Conservation (phyloP, 2,329 filamentous ascomycete genomes). For the Penicillium sp. region DNA sequence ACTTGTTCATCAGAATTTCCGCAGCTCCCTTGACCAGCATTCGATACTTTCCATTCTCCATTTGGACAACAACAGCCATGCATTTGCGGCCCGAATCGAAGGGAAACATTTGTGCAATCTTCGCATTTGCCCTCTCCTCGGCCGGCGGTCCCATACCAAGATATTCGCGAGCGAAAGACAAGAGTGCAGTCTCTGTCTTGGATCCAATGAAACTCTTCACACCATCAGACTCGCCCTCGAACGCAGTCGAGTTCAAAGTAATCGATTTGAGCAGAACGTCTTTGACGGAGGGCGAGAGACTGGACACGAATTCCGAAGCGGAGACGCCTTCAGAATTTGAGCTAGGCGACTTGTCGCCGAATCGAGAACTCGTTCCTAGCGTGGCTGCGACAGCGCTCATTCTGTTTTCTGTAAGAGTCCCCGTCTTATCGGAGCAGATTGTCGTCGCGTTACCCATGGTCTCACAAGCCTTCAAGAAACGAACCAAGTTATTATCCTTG, state of each 20-base stretch:
- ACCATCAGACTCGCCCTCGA: slow-evolving; percentile 63
- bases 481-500: slow-evolving; percentile 62
- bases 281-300: slow-evolving; percentile 54
- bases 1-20: slow-evolving; percentile 49
- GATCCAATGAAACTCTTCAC: slow-evolving; percentile 65
- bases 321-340: slow-evolving; percentile 45
- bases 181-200: slow-evolving; percentile 73
- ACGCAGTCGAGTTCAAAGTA: slow-evolving; percentile 67
- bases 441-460: slow-evolving; percentile 65
- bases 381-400: slow-evolving; percentile 62
- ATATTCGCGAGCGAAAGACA: slow-evolving; percentile 66
- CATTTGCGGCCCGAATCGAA: slow-evolving; percentile 68
- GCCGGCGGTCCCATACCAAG: slow-evolving; percentile 62
- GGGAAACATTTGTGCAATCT: slow-evolving; percentile 52
- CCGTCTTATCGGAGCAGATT: slow-evolving; percentile 66
- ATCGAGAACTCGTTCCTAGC: slow-evolving; percentile 48
- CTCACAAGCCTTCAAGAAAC: slow-evolving; percentile 59
- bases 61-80: slow-evolving; percentile 63
- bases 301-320: slow-evolving; percentile 53
- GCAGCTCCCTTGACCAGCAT: slow-evolving; percentile 56
- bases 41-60: slow-evolving; percentile 55
- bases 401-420: slow-evolving; percentile 63
- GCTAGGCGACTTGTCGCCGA: slow-evolving; percentile 41
- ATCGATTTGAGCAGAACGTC: slow-evolving; percentile 62
- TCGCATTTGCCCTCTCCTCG: slow-evolving; percentile 61